Conservation (phyloP, 2,329 filamentous ascomycete species). For the Endoconidiophora polonica region DNA sequence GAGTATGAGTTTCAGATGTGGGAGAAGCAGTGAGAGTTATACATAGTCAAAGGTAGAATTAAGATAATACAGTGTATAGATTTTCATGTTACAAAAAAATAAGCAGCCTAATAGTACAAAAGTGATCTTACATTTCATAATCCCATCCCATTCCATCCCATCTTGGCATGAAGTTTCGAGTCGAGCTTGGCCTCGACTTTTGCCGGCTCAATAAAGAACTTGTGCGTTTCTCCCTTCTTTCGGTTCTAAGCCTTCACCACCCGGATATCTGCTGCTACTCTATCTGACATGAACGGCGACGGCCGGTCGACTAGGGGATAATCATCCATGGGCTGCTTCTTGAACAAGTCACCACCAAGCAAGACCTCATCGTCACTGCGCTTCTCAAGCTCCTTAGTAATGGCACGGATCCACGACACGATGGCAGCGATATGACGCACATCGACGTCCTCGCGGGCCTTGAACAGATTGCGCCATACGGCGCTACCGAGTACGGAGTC, state of each 20-base stretch:
- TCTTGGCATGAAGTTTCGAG: too few relatives aligned
- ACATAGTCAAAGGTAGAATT: neutral
- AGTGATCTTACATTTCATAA: constrained; percentile 4
- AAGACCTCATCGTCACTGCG: constrained; percentile 29
- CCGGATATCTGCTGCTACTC: constrained; percentile 4
- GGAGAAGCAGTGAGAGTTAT: constrained; percentile 31
- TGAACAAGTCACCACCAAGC: constrained; percentile 26
- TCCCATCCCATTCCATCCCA: neutral
- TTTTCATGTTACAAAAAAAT: constrained; percentile 2
- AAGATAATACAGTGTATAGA: neutral
- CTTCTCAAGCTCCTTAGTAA: constrained; percentile 31
- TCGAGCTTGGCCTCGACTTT: too few relatives aligned
- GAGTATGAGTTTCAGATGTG: constrained; percentile 60
- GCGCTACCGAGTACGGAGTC: constrained; percentile 66
- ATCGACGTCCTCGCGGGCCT: constrained; percentile 41
- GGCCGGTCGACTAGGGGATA: constrained; percentile 10
- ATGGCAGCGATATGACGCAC: constrained; percentile 34
- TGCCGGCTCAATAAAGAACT: neutral
- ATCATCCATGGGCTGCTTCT: constrained; percentile 18
- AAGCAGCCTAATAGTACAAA: constrained; percentile 2
- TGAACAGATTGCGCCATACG: constrained; percentile 87
- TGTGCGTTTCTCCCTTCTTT: neutral
- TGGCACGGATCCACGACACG: constrained; percentile 38
- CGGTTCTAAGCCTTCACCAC: neutral
- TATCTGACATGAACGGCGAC: constrained; percentile 8